Evolutionary conservation across 805 yeast genomes (phyloP).

Genomic region (Starmerella ratchasimensis): DNA sequence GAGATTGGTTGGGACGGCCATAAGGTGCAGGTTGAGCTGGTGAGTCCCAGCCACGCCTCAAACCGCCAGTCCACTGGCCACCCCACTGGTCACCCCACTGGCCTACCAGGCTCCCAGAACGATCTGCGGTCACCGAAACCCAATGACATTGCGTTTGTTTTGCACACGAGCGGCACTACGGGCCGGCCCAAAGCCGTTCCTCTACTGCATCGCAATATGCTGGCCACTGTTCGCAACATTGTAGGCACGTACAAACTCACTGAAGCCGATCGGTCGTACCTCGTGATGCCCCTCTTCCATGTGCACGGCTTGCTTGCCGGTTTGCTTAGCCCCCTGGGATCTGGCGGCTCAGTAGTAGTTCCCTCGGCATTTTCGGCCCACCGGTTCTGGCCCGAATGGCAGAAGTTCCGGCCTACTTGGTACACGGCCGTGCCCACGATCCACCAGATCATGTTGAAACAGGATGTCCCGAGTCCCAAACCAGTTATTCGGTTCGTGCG

Average conservation of each 20-base stretch:
- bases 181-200: constrained; percentile 70
- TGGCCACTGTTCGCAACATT: constrained; percentile 47
- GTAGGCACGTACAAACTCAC: constrained; percentile 42
- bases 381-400: constrained; percentile 47
- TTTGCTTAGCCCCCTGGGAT: constrained; percentile 42
- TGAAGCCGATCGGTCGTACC: constrained; percentile 38
- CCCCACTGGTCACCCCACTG: not conserved
- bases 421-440: constrained; percentile 69
- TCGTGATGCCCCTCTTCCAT: constrained; percentile 68
- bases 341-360: constrained; percentile 48
- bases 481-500: constrained; percentile 54
- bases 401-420: constrained; percentile 43
- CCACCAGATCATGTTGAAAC: constrained; percentile 48
- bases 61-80: not conserved
- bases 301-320: constrained; percentile 65
- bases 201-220: constrained; percentile 48
- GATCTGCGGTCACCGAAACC: constrained; percentile 26
- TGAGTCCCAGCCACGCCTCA: not conserved
- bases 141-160: constrained; percentile 46
- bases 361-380: constrained; percentile 51
- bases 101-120: constrained; percentile 3
- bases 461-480: constrained; percentile 35
- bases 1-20: constrained; percentile 39
- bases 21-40: constrained; percentile 28
- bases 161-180: constrained; percentile 67